Evolutionary conservation across 441 rosid species (phyloP).

Genomic region (Aleurites moluccanus): DNA sequence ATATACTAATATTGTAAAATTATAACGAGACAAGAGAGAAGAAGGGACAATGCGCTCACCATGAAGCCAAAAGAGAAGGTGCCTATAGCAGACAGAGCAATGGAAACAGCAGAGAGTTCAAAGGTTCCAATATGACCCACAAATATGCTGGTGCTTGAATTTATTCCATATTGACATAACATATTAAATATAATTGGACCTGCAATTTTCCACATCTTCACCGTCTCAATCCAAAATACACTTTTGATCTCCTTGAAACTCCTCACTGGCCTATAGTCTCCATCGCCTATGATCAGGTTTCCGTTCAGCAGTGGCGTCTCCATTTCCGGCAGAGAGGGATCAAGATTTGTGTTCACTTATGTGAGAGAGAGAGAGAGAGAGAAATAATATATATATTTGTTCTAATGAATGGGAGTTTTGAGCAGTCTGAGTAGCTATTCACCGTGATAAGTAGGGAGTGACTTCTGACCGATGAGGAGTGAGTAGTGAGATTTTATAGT

Average conservation of each 20-base stretch:
- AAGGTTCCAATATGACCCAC: conserved; percentile 69
- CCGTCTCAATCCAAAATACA: conserved; percentile 50
- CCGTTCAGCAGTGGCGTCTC: conserved; percentile 48
- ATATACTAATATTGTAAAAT: too few relatives aligned
- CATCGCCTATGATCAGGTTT: conserved; percentile 11
- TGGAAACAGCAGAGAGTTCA: conserved; percentile 74
- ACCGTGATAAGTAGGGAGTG: too few relatives aligned
- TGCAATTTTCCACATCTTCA: conserved; percentile 67
- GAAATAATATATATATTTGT: neutral
- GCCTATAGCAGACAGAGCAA: conserved; percentile 66
- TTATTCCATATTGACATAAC: conserved; percentile 56
- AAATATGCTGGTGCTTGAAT: conserved; percentile 57
- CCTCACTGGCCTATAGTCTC: conserved; percentile 50
- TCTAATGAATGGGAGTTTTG: too few relatives aligned
- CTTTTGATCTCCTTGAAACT: conserved; percentile 40
- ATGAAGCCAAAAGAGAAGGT: conserved; percentile 80
- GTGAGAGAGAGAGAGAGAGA: neutral
- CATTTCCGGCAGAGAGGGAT: conserved; percentile 33
- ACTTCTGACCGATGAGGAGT: too few relatives aligned
- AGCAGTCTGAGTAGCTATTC: too few relatives aligned
- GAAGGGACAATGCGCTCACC: conserved; percentile 30
- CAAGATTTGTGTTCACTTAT: neutral
- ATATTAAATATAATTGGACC: conserved; percentile 54
- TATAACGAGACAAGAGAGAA: neutral
- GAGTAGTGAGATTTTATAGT: too few relatives aligned